Base-by-base conservation (phyloP, 805 yeast species). In the Candida xyloterini region DNA sequence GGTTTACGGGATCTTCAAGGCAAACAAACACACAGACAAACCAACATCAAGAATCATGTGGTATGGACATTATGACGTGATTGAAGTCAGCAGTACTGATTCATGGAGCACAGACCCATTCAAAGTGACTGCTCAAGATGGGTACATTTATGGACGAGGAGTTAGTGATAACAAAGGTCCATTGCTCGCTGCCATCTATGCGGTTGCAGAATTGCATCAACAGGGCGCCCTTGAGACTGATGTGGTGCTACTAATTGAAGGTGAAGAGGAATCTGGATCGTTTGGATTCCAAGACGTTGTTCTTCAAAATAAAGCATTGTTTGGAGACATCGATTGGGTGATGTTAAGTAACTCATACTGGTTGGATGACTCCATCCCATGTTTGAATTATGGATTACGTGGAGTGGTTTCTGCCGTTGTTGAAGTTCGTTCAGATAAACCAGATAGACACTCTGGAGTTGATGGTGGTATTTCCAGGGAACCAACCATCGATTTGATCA, bases 41-140 rank as follows among this genome's bases (percentile, higher is more conserved):
- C 38, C 33, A 27, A 33, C 27, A 10, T 44, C 78, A 32, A 67
- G 85, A 40, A 70, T 88, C 4, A 60, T 91, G 33, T 91, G 95
- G 84, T 91, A 91, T 61, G 98, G 96, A 1, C 99, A 91, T 67
- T 91, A 93, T 57, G 99, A 91, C 63, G 96, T 91, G 20, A 88
- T 91, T 28, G 85, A 84, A 43, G 95, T 95, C 0, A 75, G 76
- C 24, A 72, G 71, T 35, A 69, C 69, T 22, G 52, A 55, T 26
- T 43, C 53, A 5, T 91, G 98, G 97, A 59, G 68, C 7, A 76
- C 93, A 0, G 81, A 83, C 46, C 98, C 98, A 0, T 93, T 84
- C 57, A 63, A 65, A 15, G 60, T 93, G 57, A 74, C 84, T 0
- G 84, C 95, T 3, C 72, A 74, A 43, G 83, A 91, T 57, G 98